Evolutionary conservation across 2,329 filamentous ascomycete species (phyloP), one percentile per base, ranked within the genome.

Genomic region (Fusarium phyllophilum): DNA sequence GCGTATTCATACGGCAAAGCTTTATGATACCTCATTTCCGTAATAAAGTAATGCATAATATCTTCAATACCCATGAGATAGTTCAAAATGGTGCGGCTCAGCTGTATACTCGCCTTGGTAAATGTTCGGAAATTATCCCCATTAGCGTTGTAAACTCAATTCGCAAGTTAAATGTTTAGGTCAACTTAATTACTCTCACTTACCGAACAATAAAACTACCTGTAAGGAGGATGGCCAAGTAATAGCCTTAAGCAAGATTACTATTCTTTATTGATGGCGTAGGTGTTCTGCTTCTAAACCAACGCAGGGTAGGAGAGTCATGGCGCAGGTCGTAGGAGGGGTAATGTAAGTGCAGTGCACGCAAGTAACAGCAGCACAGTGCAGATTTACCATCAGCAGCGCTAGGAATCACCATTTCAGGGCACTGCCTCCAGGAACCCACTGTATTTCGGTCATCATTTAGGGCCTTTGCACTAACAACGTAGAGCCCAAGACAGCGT

Each of bases 51-150:
- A 12, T 31, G 5, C 14, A 18, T n/a, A 5, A 3, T 31, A 7
- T 11, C 8, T 12, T 49, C 5, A 8, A 13, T 5, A 10, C 5
- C 11, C 5, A n/a, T 8, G 5, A n/a, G 8, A 9, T 9, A 14
- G 7, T 31, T 9, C 7, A 6, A 5, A 33, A 7, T 20, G 17
- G 4, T 12, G 14, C 10, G 26, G 14, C 6, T 31, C 20, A 17
- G 13, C 31, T 11, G 2, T 5, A 9, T 22, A 8, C 2, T 17
- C 4, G 26, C 22, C 11, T 11, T 3, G 5, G 2, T 17, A 8
- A 3, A 6, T 6, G 9, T 6, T 8, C 3, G 2, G 5, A 0
- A 29, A 20, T 2, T 31, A 4, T 11, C 13, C 26, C 18, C 10
- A 17, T 12, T 2, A 15, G 14, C 15, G 11, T n/a, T 4, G 8